Base-by-base conservation (phyloP, 1,284 basidiomycete genomes). In the Flammula alnicola region DNA sequence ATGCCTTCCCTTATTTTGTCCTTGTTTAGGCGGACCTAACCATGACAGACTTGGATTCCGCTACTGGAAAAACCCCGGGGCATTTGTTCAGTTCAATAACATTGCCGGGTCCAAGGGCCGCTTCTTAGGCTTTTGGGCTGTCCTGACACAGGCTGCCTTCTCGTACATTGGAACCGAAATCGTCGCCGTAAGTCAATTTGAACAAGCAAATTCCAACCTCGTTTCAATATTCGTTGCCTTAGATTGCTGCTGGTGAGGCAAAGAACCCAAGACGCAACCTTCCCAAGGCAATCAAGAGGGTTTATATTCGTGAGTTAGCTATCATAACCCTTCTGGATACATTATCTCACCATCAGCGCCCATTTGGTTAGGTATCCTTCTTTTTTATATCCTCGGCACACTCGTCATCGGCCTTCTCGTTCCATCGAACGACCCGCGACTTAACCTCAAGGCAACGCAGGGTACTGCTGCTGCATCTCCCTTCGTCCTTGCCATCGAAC, bases 121-220 rank as follows among this genome's bases (percentile, higher is more conserved):
- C 42, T 84, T 92, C 72, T 70, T 90, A 44, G 83, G 84, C 39
- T 86, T 79, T 74, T 78, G 83, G 81, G 77, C 81, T 26, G 84
- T 85, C 25, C 73, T 86, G 71, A 80, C 82, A 0, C 83, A 88
- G 58, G 91, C 92, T 8, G 90, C 90, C 1, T 95, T 95, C 75
- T 88, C 86, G 8, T 94, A 86, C 74, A 76, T 76, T 53, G 76
- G 76, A 44, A 93, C 91, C 8, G 93, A 95, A 67, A 88, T 95
- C 56, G 88, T 95, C 37, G 92, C 91, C 30, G 85, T 94, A 68
- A 78, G 86, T 49, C 22, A 5, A 8, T 14, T 4, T 19, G 38
- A 37, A 29, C 49, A 17, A n/a, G 14, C 5, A 5, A 16, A 20
- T 6, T 6, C 23, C 25, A 5, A 6, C 32, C 3, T 11, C 14